Percentiles rank a stretch among this genome's conserved stretches.
phyloP scores from a whole-genome alignment of 179 eudicot species.

The Nepenthes alata region DNA sequence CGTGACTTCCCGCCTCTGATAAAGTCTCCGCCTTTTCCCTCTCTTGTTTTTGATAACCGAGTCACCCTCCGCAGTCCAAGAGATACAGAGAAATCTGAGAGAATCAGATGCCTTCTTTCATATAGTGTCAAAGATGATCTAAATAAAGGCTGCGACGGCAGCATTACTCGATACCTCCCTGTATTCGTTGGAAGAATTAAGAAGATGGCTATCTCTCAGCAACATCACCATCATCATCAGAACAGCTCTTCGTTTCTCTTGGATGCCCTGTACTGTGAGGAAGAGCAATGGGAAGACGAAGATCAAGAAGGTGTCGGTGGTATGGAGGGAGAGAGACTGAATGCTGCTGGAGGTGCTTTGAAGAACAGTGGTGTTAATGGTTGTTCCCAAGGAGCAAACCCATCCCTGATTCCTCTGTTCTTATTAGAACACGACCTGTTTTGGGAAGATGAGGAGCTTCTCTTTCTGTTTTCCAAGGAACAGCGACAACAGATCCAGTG shows the following conservation, averaged over 20 bases:
- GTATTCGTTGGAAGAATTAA: neutral
- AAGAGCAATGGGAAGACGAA: conserved; percentile 34
- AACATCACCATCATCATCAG: conserved; percentile 13
- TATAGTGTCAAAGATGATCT: too few relatives aligned
- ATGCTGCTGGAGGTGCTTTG: neutral
- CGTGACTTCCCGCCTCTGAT: conserved; percentile 15
- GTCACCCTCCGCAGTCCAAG: too few relatives aligned
- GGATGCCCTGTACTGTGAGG: conserved; percentile 62
- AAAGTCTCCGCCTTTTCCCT: conserved; percentile 11
- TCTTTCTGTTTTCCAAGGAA: conserved; percentile 45
- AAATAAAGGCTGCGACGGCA: neutral
- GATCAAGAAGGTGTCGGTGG: conserved; percentile 10
- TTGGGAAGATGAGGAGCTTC: conserved; percentile 65
- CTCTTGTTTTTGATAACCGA: too few relatives aligned
- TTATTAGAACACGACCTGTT: conserved; percentile 37
- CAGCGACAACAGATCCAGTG: conserved; percentile 10
- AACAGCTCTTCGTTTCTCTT: conserved; percentile 19
- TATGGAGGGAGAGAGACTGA: neutral
- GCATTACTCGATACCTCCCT: neutral
- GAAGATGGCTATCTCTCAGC: conserved; percentile 38
- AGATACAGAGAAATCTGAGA: too few relatives aligned
- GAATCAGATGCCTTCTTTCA: too few relatives aligned
- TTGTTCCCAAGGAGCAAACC: neutral
- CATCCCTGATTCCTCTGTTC: conserved; percentile 15
- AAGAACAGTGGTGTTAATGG: neutral